These are phyloP conservation scores for Aquanectria penicillioides DNA, from an alignment of 2,329 filamentous ascomycete genomes.

Conservation along the genomic window DNA sequence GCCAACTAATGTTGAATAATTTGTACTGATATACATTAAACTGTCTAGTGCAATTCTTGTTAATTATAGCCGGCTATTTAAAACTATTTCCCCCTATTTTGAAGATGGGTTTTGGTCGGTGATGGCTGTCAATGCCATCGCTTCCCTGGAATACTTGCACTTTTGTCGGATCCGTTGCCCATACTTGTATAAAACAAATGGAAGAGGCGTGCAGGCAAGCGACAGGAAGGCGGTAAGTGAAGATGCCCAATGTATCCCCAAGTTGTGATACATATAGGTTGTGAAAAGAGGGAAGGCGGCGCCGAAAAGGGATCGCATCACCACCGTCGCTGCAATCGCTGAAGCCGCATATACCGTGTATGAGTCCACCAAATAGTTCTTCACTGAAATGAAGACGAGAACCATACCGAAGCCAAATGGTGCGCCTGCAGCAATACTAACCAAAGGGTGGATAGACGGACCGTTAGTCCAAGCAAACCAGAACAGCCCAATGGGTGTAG, in stretches of 20 bases:
- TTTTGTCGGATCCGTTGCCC: slow-evolving; percentile 29
- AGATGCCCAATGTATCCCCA: slow-evolving; percentile 32
- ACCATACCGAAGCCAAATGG: slow-evolving; percentile 33
- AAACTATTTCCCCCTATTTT: neutral
- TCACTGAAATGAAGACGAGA: slow-evolving; percentile 32
- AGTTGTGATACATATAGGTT: slow-evolving; percentile 29
- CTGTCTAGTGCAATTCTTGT: too few species aligned
- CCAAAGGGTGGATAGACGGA: slow-evolving; percentile 31
- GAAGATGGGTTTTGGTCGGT: neutral
- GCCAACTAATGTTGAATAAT: too few species aligned
- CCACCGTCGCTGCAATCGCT: slow-evolving; percentile 32
- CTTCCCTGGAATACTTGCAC: slow-evolving; percentile 33
- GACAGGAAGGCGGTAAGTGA: slow-evolving; percentile 31
- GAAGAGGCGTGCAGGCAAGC: slow-evolving; percentile 25
- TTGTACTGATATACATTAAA: neutral
- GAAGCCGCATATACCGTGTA: slow-evolving; percentile 34
- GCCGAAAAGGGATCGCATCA: slow-evolving; percentile 30
- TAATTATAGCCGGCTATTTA: too few species aligned
- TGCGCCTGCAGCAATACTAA: slow-evolving; percentile 28
- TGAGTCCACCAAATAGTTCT: slow-evolving; percentile 33
- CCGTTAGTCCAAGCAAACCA: slow-evolving; percentile 36
- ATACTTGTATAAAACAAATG: slow-evolving; percentile 35
- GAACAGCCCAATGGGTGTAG: slow-evolving; percentile 33
- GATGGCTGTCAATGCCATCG: slow-evolving; percentile 8
- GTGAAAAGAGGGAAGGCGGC: slow-evolving; percentile 34